phyloP scores from a whole-genome alignment of 176 grass and related monocot genomes.

The Musa troglodytarum region DNA sequence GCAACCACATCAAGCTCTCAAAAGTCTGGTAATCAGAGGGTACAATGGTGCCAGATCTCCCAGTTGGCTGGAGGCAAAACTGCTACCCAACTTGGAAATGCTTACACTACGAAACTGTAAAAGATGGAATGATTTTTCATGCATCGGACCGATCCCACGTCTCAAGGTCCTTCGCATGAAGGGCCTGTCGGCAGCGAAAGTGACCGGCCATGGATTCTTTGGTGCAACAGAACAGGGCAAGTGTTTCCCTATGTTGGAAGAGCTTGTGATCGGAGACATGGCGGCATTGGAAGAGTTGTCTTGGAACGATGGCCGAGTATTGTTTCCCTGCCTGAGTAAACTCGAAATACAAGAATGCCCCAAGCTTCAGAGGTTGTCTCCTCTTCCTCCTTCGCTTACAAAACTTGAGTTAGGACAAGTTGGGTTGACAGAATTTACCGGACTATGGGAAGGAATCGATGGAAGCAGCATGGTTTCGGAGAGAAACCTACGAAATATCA shows the following conservation, averaged over 20 bases:
- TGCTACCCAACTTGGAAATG: neutral
- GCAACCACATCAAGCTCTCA: slow-evolving; percentile 17
- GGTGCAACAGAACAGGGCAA: neutral
- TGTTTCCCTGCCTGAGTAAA: neutral
- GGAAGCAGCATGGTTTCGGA: neutral
- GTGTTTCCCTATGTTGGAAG: neutral
- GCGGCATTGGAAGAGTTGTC: neutral
- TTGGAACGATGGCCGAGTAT: neutral
- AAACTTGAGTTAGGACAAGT: slow-evolving; percentile 5
- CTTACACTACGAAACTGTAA: slow-evolving; percentile 6
- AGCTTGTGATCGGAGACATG: neutral
- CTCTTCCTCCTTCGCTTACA: neutral
- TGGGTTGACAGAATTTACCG: neutral
- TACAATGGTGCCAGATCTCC: slow-evolving; percentile 13
- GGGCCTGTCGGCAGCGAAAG: neutral
- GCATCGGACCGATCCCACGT: neutral
- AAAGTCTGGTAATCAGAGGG: slow-evolving; percentile 4
- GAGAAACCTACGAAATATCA: neutral
- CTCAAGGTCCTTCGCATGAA: neutral
- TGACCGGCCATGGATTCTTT: slow-evolving; percentile 1
- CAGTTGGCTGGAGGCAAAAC: slow-evolving; percentile 12
- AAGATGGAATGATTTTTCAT: neutral
- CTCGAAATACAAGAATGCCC: slow-evolving; percentile 6
- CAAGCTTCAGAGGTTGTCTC: slow-evolving; percentile 11
- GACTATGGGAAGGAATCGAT: too few relatives aligned